Base-by-base conservation (phyloP, 176 grass and related monocot species). In the Hsuehochloa calcarea region DNA sequence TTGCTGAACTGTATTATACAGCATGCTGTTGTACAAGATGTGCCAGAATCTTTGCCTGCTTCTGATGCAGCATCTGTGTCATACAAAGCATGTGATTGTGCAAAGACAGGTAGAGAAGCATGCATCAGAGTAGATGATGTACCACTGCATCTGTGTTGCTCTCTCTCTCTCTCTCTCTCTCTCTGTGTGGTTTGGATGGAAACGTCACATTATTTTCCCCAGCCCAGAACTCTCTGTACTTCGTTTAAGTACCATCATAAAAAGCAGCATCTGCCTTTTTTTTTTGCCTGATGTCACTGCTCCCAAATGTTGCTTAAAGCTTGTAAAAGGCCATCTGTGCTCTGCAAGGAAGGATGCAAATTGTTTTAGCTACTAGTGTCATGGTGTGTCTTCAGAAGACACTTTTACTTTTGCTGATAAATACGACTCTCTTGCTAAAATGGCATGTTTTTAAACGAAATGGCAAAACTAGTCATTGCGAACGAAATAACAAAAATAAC, bases 21-120 rank as follows among this genome's bases (percentile, higher is more conserved):
- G 52, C 62, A 56, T 5, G 47, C 8, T 58, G 62, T 8, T 55
- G 73, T 85, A 35, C 38, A 69, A 70, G 78, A 6, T 59, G 55
- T 56, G 46, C 67, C 25, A 56, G 80, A 79, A 84, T 65, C 17
- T 78, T 55, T 70, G 86, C 74, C 67, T 78, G 44, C 73, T 63
- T 55, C 31, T 70, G 14, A 29, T 78, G 22, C 31, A 66, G 45
- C 29, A 64, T 72, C 40, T 23, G 20, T 61, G 55, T 52, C 22
- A 65, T 65, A 25, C 43, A 80, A 65, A 80, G 77, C 85, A 80
- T 72, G 84, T 64, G n/a, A 43, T 52, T 63, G 45, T 56, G 62
- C 72, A 68, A 75, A 68, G 62, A 76, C 37, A 43, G 29, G 70
- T 40, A 11, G 29, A 74, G 70, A 73, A 74, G 44, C 41, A 75